Base-by-base conservation (phyloP, 352 stramenopile genomes). In the Phytopythium delawarense region DNA sequence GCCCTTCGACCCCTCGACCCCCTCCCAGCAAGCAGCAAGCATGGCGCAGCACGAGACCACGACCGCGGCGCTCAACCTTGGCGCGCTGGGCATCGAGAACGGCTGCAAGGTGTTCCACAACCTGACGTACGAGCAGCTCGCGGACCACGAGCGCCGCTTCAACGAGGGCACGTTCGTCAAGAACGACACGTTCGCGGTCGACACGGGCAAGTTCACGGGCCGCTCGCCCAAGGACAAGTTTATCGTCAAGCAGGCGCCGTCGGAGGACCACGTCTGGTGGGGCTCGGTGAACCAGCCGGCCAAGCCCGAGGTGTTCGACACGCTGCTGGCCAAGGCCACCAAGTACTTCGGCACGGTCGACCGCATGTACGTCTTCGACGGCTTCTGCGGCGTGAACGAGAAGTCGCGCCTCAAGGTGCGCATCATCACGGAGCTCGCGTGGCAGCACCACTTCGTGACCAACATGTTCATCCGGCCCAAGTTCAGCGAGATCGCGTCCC, bases 151-250 rank as follows among this genome's bases (percentile, higher is more conserved):
- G 84, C 75, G 94, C 30, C 80, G 76, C 51, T 98, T 99, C 80
- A 90, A 95, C 34, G 96, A 99, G 78, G 81, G 89, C 52, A 51
- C 80, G 65, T 88, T 96, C 51, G 76, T 98, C 49, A 94, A 92
- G 57, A 92, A 94, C 44, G 91, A 94, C 67, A 98, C 96, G 54
- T 99, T 98, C 75, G 90, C 88, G 34, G 97, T 99, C 49, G 96
- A 99, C 75, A 99, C 97, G 54, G 97, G 97, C 64, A 98, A 98
- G 75, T 99, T 98, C 81, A 99, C 97, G n/a, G 97, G 97, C 64
- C 92, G 97, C 58, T 99, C 94, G 69, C 97, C 97, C 59, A 98
- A 98, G 82, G 97, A 99, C 84, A 99, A 99, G 81, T 99, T 92
- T 80, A 94, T 99, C 62, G 97, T 99, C n/a, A 84, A 98, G 66